phyloP scores from a whole-genome alignment of 305 asterid genomes.

The Fraxinus velutina region DNA sequence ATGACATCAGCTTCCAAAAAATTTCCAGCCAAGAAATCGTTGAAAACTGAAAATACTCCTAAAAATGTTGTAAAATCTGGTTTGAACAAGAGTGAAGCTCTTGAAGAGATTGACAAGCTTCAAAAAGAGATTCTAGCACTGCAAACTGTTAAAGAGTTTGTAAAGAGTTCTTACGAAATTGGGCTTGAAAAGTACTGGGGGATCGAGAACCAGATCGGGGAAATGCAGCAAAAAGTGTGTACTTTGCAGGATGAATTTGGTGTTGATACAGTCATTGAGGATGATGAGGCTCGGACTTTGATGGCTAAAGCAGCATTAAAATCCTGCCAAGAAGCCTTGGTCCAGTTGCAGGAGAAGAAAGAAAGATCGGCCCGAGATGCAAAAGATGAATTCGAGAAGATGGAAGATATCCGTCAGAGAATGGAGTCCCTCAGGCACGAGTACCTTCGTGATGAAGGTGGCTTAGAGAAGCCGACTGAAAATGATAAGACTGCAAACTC shows the following conservation, averaged over 20 bases:
- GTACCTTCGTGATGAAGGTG: conserved; percentile 24
- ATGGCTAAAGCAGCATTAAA: conserved; percentile 88
- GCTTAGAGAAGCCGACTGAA: conserved; percentile 12
- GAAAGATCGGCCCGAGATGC: conserved; percentile 49
- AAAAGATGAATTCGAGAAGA: conserved; percentile 49
- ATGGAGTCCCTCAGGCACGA: conserved; percentile 40
- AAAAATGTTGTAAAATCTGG: conserved; percentile 39
- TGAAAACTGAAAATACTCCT: conserved; percentile 9
- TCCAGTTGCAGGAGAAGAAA: conserved; percentile 61
- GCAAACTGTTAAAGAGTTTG: conserved; percentile 66
- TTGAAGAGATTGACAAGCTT: conserved; percentile 55
- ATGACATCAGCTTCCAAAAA: conserved; percentile 46
- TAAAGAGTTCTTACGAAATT: conserved; percentile 59
- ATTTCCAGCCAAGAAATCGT: conserved; percentile 31
- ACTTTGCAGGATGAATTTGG: conserved; percentile 70
- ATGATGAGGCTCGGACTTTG: conserved; percentile 66
- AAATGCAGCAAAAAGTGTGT: conserved; percentile 64
- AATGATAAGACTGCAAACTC: neutral
- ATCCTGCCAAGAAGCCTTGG: conserved; percentile 72
- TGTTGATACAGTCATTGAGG: conserved; percentile 59
- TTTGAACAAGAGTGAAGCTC: conserved; percentile 48
- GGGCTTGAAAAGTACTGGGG: conserved; percentile 57
- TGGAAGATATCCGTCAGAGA: conserved; percentile 54
- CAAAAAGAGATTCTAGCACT: conserved; percentile 54
- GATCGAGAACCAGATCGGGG: conserved; percentile 69